A percentile compares a stretch with the other conserved stretches of the same genome.
phyloP scores from a whole-genome alignment of 2,329 filamentous ascomycete genomes.

The Triangularia setosa region DNA sequence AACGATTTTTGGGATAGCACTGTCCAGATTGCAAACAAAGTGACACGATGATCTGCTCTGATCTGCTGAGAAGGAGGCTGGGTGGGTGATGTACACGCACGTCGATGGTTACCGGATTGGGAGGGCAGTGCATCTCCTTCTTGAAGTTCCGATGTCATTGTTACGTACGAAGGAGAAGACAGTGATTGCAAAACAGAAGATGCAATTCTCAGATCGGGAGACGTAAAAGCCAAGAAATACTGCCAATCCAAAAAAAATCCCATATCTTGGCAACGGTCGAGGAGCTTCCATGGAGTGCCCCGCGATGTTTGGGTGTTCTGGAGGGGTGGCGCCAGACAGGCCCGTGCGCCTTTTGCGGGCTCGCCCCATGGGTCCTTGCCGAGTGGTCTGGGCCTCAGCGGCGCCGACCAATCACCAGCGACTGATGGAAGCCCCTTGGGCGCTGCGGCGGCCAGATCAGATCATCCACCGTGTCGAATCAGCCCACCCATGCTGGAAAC shows the following conservation, averaged over 20 bases:
- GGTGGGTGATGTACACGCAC: background rate
- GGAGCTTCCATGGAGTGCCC: background rate
- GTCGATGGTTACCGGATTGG: slow-evolving; percentile 4
- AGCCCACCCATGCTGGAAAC: slow-evolving; percentile 23
- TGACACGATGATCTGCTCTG: slow-evolving; percentile 10
- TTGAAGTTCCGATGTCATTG: background rate
- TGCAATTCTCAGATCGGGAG: background rate
- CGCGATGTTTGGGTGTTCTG: background rate
- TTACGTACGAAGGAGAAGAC: background rate
- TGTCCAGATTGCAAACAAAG: slow-evolving; percentile 1
- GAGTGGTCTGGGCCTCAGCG: slow-evolving; percentile 16
- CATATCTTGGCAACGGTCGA: background rate
- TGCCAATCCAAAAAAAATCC: background rate
- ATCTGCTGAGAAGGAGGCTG: background rate
- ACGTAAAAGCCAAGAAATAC: no score
- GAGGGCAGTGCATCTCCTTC: background rate
- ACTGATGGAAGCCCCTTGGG: slow-evolving; percentile 4
- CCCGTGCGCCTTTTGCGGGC: slow-evolving; percentile 12
- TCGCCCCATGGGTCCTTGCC: slow-evolving; percentile 20
- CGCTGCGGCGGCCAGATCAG: slow-evolving; percentile 21
- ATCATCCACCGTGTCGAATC: slow-evolving; percentile 26
- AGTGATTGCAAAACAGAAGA: background rate
- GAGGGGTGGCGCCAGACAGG: slow-evolving; percentile 20
- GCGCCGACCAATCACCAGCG: slow-evolving; percentile 17
- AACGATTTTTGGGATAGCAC: background rate